Evolutionary conservation across 441 rosid species (phyloP).

Genomic region (Adansonia grandidieri): DNA sequence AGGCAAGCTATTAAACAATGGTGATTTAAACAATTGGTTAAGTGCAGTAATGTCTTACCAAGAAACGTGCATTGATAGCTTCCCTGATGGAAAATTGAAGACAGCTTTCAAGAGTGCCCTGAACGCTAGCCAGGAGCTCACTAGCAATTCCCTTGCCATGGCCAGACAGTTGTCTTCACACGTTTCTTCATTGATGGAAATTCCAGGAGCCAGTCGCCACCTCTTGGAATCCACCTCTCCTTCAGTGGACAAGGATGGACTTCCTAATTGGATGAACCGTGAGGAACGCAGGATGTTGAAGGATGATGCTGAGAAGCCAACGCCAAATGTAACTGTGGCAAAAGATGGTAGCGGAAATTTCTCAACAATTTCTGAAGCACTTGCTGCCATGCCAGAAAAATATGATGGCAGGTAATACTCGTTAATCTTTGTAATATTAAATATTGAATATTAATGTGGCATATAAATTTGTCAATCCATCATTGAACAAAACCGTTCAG

Average conservation of each 20-base stretch:
- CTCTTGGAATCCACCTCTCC: slow-evolving; percentile 39
- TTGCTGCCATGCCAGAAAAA: slow-evolving; percentile 40
- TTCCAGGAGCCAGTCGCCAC: slow-evolving; percentile 33
- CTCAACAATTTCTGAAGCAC: slow-evolving; percentile 50
- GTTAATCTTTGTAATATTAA: no score
- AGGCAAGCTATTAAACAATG: slow-evolving; percentile 28
- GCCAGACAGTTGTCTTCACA: slow-evolving; percentile 33
- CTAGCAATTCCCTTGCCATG: slow-evolving; percentile 76
- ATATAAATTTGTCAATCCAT: not conserved
- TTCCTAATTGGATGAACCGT: slow-evolving; percentile 58
- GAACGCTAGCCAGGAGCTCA: slow-evolving; percentile 45
- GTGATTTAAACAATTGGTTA: slow-evolving; percentile 59
- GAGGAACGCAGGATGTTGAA: slow-evolving; percentile 61
- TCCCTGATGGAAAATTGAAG: slow-evolving; percentile 48
- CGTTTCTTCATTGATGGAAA: slow-evolving; percentile 15
- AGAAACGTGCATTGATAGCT: slow-evolving; percentile 69
- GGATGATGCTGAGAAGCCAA: slow-evolving; percentile 30
- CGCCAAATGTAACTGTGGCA: slow-evolving; percentile 63
- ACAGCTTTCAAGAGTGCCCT: slow-evolving; percentile 40
- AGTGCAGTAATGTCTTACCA: slow-evolving; percentile 81
- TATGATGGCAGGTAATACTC: slow-evolving; percentile 49
- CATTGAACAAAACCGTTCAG: no score
- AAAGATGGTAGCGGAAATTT: slow-evolving; percentile 80
- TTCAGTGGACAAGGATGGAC: slow-evolving; percentile 30
- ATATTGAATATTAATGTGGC: no score